Conservation (phyloP, 768 basidiomycete genomes). For the Collybiopsis luxurians region DNA sequence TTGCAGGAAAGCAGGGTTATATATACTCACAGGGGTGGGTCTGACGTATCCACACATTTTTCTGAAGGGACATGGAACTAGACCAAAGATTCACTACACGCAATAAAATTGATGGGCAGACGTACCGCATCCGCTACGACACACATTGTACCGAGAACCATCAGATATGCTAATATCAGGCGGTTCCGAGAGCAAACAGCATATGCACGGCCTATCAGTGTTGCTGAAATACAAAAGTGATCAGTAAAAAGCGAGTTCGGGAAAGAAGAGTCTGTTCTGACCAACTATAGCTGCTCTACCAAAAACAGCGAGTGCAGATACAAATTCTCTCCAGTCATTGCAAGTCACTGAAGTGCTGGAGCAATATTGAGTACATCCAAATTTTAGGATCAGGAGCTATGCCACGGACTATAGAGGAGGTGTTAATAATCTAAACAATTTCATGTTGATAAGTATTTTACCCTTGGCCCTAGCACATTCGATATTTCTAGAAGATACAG, state of each 20-base stretch:
- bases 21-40: conserved; percentile 11
- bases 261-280: conserved; percentile 9
- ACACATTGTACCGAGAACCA: conserved; percentile 16
- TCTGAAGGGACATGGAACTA: conserved; percentile 18
- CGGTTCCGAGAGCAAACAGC: conserved; percentile 18
- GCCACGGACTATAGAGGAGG: background rate
- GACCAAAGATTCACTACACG: background rate
- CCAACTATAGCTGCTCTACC: conserved; percentile 27
- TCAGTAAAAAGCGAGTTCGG: background rate
- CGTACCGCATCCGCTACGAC: conserved; percentile 23
- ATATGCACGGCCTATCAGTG: conserved; percentile 16
- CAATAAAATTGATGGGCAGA: background rate
- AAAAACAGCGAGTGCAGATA: conserved; percentile 25
- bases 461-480: conserved; percentile 13
- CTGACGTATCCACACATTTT: conserved; percentile 15
- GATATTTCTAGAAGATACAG: conserved; percentile 27
- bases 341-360: conserved; percentile 16
- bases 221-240: conserved; percentile 4
- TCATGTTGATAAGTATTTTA: background rate
- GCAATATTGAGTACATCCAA: background rate
- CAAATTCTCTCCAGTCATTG: conserved; percentile 21
- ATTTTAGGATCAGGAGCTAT: background rate
- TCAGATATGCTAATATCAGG: conserved; percentile 15
- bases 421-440: no score
- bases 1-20: background rate